These are phyloP conservation scores for Lyophyllum shimeji DNA, from an alignment of 768 basidiomycete genomes.

Conservation along the genomic window DNA sequence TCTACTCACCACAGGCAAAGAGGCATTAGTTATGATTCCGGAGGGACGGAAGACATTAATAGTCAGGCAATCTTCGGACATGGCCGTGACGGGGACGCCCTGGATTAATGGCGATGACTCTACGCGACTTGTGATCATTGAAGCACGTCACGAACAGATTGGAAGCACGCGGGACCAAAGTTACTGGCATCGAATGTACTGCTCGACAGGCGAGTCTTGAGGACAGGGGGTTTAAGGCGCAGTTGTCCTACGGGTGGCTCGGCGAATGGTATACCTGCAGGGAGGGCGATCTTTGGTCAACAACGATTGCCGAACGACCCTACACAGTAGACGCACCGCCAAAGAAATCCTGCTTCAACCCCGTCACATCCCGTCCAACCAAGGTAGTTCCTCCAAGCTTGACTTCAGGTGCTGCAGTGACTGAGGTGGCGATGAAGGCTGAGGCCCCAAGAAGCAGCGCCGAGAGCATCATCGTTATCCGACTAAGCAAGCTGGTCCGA, in stretches of 20 bases:
- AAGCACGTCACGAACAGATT: slow-evolving; percentile 30
- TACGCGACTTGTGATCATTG: background rate
- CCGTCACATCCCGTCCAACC: slow-evolving; percentile 32
- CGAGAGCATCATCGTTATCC: slow-evolving; percentile 4
- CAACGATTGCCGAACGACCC: too few species aligned
- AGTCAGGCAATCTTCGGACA: slow-evolving; percentile 60
- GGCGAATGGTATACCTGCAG: slow-evolving; percentile 51
- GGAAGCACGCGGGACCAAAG: slow-evolving; percentile 43
- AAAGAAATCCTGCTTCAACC: slow-evolving; percentile 44
- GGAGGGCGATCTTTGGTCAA: background rate
- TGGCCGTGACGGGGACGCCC: slow-evolving; percentile 32
- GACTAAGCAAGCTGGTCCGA: background rate
- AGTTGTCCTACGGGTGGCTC: slow-evolving; percentile 50
- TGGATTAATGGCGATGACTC: slow-evolving; percentile 5
- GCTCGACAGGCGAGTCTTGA: slow-evolving; percentile 36
- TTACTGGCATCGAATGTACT: slow-evolving; percentile 42
- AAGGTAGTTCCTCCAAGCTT: slow-evolving; percentile 38
- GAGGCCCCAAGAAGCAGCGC: slow-evolving; percentile 2
- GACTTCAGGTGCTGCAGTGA: slow-evolving; percentile 31
- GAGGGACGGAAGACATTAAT: slow-evolving; percentile 57
- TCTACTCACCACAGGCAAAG: slow-evolving; percentile 37
- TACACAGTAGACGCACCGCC: slow-evolving; percentile 45
- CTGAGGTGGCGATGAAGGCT: background rate
- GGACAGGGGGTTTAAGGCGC: slow-evolving; percentile 44
- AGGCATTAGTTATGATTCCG: slow-evolving; percentile 24